Percentiles rank a stretch among this genome's conserved stretches.
Evolutionary conservation across 805 yeast genomes (phyloP).

Genomic region (Saccharomycopsis olivae): DNA sequence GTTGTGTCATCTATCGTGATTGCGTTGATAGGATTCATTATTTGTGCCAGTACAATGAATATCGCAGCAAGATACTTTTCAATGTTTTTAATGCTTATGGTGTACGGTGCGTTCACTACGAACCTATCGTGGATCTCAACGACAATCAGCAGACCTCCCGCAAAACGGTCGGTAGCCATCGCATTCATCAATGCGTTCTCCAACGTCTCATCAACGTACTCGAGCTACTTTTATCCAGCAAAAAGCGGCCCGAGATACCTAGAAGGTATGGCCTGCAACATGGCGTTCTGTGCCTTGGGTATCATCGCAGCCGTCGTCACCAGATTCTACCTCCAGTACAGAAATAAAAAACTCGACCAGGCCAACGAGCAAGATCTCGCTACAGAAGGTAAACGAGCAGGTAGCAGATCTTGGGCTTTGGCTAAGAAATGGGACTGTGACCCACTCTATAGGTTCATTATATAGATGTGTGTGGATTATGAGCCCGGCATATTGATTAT

Average conservation of each 20-base stretch:
- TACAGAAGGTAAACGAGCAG: constrained; percentile 5
- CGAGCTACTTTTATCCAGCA: constrained; percentile 39
- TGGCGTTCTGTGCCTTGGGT: constrained; percentile 34
- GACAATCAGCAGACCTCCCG: constrained; percentile 46
- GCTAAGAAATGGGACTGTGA: constrained; percentile 12
- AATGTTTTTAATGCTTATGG: constrained; percentile 46
- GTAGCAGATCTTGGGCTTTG: constrained; percentile 7
- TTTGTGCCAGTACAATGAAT: constrained; percentile 39
- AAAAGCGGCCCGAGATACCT: constrained; percentile 37
- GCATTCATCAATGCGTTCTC: constrained; percentile 47
- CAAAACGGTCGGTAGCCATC: constrained; percentile 47
- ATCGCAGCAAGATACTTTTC: constrained; percentile 50
- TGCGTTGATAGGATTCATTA: constrained; percentile 35
- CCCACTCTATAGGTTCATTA: constrained; percentile 11
- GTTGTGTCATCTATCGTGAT: constrained; percentile 32
- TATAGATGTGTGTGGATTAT: no score
- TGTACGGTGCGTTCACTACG: constrained; percentile 43
- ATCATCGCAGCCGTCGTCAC: constrained; percentile 30
- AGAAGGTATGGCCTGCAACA: constrained; percentile 37
- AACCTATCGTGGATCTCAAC: constrained; percentile 47
- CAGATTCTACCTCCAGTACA: constrained; percentile 27
- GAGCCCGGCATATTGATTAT: no score
- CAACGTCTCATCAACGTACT: constrained; percentile 47
- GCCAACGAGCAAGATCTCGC: constrained; percentile 14
- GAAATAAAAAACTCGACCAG: constrained; percentile 7